Evolutionary conservation across 257 asterid genomes (phyloP).

Genomic region (Marsdenia floribunda): DNA sequence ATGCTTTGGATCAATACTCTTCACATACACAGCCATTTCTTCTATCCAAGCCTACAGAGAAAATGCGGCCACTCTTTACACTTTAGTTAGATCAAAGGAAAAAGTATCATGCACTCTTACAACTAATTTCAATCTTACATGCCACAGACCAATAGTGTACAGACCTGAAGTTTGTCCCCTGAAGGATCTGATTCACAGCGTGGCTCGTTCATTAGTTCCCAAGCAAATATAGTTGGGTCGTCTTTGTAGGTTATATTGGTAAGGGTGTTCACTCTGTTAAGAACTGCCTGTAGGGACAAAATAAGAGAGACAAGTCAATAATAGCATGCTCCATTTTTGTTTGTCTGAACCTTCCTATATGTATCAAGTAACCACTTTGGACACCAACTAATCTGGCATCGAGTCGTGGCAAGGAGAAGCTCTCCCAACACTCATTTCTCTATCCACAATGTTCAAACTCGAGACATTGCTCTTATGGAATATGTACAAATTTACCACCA

Average conservation of each 20-base stretch:
- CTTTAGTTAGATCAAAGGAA: background rate
- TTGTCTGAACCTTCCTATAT: too few species aligned
- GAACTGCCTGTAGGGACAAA: slow-evolving; percentile 42
- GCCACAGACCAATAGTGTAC: too few species aligned
- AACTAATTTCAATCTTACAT: too few species aligned
- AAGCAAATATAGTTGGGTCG: slow-evolving; percentile 81
- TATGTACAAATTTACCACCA: background rate
- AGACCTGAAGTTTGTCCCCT: slow-evolving; percentile 73
- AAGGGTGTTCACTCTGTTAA: slow-evolving; percentile 63
- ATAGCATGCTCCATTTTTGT: background rate
- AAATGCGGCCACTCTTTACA: background rate
- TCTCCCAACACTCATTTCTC: too few species aligned
- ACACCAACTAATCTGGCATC: too few species aligned
- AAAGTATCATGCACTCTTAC: background rate
- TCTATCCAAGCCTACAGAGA: slow-evolving; percentile 63
- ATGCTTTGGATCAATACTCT: slow-evolving; percentile 88
- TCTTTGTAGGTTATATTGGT: slow-evolving; percentile 80
- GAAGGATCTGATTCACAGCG: slow-evolving; percentile 84
- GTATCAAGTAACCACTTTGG: too few species aligned
- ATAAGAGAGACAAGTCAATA: background rate
- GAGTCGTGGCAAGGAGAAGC: background rate
- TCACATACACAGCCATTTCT: slow-evolving; percentile 80
- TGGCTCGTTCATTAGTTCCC: slow-evolving; percentile 97
- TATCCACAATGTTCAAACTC: background rate
- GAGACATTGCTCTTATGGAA: too few species aligned